phyloP scores from a whole-genome alignment of 106 monocot genomes.

The Vanilla planifolia region DNA sequence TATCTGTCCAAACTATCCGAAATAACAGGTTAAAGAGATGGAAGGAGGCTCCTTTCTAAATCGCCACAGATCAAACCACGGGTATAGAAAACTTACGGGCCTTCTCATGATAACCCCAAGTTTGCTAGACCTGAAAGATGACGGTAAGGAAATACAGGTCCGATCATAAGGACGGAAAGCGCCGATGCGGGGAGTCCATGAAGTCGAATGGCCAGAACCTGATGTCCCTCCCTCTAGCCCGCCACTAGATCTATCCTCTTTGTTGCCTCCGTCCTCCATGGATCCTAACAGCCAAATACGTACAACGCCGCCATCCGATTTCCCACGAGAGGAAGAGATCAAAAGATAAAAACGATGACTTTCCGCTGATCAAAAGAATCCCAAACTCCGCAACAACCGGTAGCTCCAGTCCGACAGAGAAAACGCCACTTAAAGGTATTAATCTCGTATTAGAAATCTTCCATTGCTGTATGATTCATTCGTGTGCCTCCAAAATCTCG shows the following conservation, averaged over 20 bases:
- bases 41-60: background rate
- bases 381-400: background rate
- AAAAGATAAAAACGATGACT: background rate
- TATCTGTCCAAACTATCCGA: background rate
- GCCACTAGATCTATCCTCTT: constrained; percentile 21
- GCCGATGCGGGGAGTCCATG: constrained; percentile 5
- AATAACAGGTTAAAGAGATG: background rate
- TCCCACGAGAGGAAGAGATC: background rate
- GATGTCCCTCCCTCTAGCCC: background rate
- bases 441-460: background rate
- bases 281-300: background rate
- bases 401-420: background rate
- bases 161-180: constrained; percentile 19
- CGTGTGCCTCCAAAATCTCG: background rate
- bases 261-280: constrained; percentile 12
- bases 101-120: constrained; percentile 20
- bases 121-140: constrained; percentile 6
- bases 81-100: constrained; percentile 25
- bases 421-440: background rate
- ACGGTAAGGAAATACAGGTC: background rate
- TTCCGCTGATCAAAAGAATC: background rate
- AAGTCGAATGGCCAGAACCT: constrained; percentile 1
- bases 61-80: background rate
- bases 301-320: constrained; percentile 9
- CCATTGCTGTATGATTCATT: background rate